These are phyloP conservation scores for Alternaria consortialis DNA, from an alignment of 2,329 filamentous ascomycete genomes.

Conservation along the genomic window DNA sequence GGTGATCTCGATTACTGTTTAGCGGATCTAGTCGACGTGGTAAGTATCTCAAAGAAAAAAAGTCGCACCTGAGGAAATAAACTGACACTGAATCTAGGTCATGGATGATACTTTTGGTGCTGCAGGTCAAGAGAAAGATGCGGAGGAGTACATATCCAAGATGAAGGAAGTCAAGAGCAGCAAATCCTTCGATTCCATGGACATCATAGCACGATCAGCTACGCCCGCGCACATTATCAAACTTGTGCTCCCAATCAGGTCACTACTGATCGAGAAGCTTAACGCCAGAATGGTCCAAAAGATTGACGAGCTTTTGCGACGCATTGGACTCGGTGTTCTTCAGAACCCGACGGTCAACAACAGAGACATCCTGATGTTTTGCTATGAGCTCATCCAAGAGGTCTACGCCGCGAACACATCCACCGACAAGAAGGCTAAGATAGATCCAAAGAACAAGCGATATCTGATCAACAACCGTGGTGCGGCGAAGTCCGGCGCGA, in stretches of 20 bases:
- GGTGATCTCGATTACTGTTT: slow-evolving; percentile 93
- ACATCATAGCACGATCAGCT: slow-evolving; percentile 83
- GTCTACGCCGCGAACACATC: slow-evolving; percentile 73
- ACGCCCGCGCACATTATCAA: slow-evolving; percentile 77
- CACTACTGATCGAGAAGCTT: slow-evolving; percentile 82
- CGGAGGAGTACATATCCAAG: slow-evolving; percentile 90
- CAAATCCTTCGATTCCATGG: slow-evolving; percentile 98
- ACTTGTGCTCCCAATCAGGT: slow-evolving; percentile 79
- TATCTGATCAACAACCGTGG: slow-evolving; percentile 82
- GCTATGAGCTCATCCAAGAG: slow-evolving; percentile 91
- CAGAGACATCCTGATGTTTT: slow-evolving; percentile 88
- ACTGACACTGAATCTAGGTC: slow-evolving; percentile 51
- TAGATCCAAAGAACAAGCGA: slow-evolving; percentile 63
- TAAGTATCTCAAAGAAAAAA: background rate
- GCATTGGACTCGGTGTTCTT: slow-evolving; percentile 83
- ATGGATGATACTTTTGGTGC: slow-evolving; percentile 98
- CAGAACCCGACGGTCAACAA: slow-evolving; percentile 82
- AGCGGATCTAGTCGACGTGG: slow-evolving; percentile 76
- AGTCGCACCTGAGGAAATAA: background rate
- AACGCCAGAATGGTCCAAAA: slow-evolving; percentile 85
- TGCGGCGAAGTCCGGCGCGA: slow-evolving; percentile 76
- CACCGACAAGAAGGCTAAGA: slow-evolving; percentile 41
- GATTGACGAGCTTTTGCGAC: slow-evolving; percentile 85
- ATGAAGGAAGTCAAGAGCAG: slow-evolving; percentile 99
- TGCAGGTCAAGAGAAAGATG: slow-evolving; percentile 94